phyloP scores from a whole-genome alignment of 768 basidiomycete species.

The Gloeophyllum trabeum region DNA sequence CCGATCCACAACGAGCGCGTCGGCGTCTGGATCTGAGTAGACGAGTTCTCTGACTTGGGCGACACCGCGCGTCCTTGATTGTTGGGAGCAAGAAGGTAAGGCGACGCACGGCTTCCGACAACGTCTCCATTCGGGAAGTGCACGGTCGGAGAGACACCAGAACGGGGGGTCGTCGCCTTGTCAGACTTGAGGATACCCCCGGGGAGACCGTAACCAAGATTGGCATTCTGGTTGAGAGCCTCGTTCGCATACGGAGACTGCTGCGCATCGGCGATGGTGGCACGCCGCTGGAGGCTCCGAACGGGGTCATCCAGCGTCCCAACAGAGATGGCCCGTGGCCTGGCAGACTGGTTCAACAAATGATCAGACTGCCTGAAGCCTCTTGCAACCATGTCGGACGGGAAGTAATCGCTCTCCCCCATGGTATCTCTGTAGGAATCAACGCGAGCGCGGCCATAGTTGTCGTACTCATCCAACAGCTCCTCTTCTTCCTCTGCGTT shows the following conservation, averaged over 20 bases:
- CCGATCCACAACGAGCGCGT: conserved; percentile 98
- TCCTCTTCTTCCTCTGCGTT: conserved; percentile 66
- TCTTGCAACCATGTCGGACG: conserved; percentile 53
- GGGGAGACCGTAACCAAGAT: conserved; percentile 12
- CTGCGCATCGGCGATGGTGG: conserved; percentile 44
- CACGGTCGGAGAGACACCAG: conserved; percentile 35
- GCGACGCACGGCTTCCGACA: conserved; percentile 37
- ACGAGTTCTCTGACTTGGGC: conserved; percentile 64
- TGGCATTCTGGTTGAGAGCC: conserved; percentile 25
- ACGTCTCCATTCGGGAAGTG: conserved; percentile 62
- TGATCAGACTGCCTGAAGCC: conserved; percentile 70
- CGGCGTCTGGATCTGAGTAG: conserved; percentile 80
- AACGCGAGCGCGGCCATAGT: conserved; percentile 33
- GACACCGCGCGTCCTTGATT: conserved; percentile 70
- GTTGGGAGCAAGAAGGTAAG: conserved; percentile 60
- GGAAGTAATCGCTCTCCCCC: conserved; percentile 36
- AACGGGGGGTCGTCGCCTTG: conserved; percentile 36
- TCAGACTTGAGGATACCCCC: conserved; percentile 49
- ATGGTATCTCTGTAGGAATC: conserved; percentile 47
- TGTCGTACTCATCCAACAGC: conserved; percentile 47
- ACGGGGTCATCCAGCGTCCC: conserved; percentile 76
- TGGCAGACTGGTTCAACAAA: conserved; percentile 31
- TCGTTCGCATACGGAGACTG: conserved; percentile 44
- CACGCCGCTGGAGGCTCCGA: conserved; percentile 57
- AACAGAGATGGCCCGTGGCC: conserved; percentile 84